Conservation (phyloP, 805 yeast genomes). For the Grigorovia yakushimaensis region DNA sequence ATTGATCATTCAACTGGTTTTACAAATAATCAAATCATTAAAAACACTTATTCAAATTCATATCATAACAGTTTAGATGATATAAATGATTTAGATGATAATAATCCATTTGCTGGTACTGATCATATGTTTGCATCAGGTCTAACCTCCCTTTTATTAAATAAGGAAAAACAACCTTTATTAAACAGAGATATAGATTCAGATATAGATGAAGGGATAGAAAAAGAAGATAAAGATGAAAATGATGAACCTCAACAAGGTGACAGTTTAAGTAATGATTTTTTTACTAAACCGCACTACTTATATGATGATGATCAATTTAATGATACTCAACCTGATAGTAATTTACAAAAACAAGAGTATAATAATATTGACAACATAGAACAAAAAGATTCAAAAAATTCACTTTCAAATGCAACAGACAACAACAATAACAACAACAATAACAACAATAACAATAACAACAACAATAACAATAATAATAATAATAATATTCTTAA, state of each 20-base stretch:
- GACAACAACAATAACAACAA: not conserved
- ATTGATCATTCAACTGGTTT: not conserved
- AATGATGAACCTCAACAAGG: no score
- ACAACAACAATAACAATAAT: not conserved
- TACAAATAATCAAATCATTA: not conserved
- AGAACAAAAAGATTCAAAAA: not conserved
- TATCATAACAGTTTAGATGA: slow-evolving; percentile 8
- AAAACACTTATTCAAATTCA: not conserved
- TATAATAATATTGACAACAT: not conserved
- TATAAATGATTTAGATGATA: slow-evolving; percentile 30
- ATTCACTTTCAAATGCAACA: no score
- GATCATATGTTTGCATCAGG: slow-evolving; percentile 32
- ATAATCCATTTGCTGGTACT: slow-evolving; percentile 32
- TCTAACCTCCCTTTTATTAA: slow-evolving; percentile 17
- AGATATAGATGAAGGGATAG: no score
- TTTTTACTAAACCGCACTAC: slow-evolving; percentile 1
- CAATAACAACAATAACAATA: not conserved
- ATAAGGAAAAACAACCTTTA: no score
- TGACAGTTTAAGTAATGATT: not conserved
- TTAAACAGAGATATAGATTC: slow-evolving; percentile 9
- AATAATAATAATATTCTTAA: not conserved
- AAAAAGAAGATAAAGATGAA: no score
- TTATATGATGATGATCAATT: slow-evolving; percentile 3
- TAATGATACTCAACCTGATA: not conserved
- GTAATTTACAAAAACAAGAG: no score